Evolutionary conservation across 2,329 filamentous ascomycete genomes (phyloP).

Genomic region (Trichoderma simmonsii): DNA sequence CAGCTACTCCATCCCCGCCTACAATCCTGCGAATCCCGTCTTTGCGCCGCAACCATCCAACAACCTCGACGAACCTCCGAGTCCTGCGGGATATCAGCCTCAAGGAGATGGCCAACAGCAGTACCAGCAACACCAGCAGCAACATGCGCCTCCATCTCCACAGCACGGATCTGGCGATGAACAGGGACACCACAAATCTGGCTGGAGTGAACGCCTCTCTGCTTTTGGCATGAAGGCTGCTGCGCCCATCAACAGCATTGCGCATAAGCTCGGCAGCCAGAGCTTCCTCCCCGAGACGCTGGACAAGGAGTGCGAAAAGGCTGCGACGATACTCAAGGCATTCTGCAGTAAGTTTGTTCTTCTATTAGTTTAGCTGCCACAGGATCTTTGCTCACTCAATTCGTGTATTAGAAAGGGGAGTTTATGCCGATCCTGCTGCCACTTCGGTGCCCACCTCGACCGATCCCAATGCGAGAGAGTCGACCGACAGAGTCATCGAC

Average conservation of each 20-base stretch:
- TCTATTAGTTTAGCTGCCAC: neutral
- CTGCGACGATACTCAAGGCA: conserved; percentile 74
- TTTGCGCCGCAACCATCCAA: conserved; percentile 30
- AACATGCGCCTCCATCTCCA: neutral
- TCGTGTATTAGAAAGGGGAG: conserved; percentile 45
- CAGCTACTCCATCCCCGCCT: conserved; percentile 30
- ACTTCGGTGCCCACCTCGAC: conserved; percentile 31
- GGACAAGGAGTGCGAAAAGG: conserved; percentile 89
- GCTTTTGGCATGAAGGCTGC: conserved; percentile 48
- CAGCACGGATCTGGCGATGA: neutral
- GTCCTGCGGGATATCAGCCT: neutral
- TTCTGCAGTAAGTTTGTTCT: conserved; percentile 69
- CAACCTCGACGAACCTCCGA: neutral
- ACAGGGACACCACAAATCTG: conserved; percentile 18
- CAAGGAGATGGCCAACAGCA: neutral
- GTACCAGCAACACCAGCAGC: conserved; percentile 1
- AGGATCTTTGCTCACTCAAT: neutral
- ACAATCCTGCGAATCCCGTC: conserved; percentile 31
- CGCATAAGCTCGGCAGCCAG: conserved; percentile 78
- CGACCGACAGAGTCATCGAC: conserved; percentile 29
- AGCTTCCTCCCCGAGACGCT: conserved; percentile 83
- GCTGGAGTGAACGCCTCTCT: conserved; percentile 33
- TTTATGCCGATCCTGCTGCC: conserved; percentile 42
- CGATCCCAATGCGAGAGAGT: conserved; percentile 30
- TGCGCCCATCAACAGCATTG: conserved; percentile 74